Percentiles rank a stretch among this genome's conserved stretches.
phyloP scores from a whole-genome alignment of 192 early-diverging fungal genomes.

The Mortierella antarctica region DNA sequence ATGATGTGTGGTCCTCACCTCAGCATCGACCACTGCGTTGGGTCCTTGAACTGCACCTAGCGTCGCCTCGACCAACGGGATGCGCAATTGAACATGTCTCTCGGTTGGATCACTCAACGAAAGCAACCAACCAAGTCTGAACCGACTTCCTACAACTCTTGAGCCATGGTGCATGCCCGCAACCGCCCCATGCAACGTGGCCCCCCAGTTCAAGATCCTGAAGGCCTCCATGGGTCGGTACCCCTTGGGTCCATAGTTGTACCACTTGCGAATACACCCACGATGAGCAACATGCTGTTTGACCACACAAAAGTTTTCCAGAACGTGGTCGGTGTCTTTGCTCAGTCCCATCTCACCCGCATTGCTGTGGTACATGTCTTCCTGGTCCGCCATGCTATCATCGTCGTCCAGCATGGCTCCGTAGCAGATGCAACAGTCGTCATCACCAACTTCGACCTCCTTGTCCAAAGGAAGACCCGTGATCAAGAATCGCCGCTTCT shows the following conservation, averaged over 20 bases:
- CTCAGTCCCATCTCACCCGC: neutral
- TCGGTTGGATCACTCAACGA: neutral
- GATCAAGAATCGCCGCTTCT: slow-evolving; percentile 43
- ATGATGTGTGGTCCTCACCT: neutral
- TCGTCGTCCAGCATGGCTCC: slow-evolving; percentile 54
- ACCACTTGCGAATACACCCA: slow-evolving; percentile 53
- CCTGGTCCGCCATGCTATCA: slow-evolving; percentile 15
- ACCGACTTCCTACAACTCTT: slow-evolving; percentile 13
- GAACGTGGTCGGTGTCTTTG: slow-evolving; percentile 41
- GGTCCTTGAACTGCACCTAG: neutral
- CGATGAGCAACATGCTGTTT: slow-evolving; percentile 50
- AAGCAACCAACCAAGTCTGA: slow-evolving; percentile 39
- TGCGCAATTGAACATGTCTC: slow-evolving; percentile 6
- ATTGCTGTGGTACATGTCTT: slow-evolving; percentile 7
- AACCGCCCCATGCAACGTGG: slow-evolving; percentile 37
- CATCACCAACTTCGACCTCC: slow-evolving; percentile 22
- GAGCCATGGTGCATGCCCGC: slow-evolving; percentile 26
- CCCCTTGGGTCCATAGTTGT: slow-evolving; percentile 49
- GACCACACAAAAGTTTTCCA: slow-evolving; percentile 50
- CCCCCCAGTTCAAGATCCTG: slow-evolving; percentile 37
- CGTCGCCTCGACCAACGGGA: slow-evolving; percentile 8
- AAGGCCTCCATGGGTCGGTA: slow-evolving; percentile 52
- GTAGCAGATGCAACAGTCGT: slow-evolving; percentile 53
- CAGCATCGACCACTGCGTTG: neutral
- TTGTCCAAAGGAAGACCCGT: slow-evolving; percentile 42